phyloP scores from a whole-genome alignment of 2,329 filamentous ascomycete genomes.

The Didymellaceae sp. region DNA sequence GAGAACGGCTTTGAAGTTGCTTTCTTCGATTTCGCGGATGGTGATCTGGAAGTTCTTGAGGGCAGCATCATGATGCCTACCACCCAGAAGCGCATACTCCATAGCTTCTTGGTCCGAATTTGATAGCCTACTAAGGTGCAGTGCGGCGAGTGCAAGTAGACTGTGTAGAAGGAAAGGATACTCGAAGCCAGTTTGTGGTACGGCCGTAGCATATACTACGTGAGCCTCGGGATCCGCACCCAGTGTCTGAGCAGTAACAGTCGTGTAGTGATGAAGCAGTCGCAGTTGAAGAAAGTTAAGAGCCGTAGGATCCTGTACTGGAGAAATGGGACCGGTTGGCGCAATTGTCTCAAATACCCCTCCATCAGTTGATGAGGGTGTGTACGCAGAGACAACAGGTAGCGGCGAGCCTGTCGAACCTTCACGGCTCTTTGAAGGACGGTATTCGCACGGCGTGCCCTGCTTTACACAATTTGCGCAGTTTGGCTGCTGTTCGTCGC shows the following conservation, averaged over 20 bases:
- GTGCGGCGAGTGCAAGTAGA: constrained; percentile 52
- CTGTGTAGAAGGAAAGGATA: constrained; percentile 55
- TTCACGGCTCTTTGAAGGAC: constrained; percentile 21
- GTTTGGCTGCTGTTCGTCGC: constrained; percentile 40
- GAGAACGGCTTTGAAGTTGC: constrained; percentile 50
- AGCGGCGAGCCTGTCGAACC: constrained; percentile 25
- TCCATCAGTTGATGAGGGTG: constrained; percentile 25
- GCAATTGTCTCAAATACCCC: constrained; percentile 8
- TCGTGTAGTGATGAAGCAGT: constrained; percentile 43
- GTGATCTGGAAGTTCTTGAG: constrained; percentile 27
- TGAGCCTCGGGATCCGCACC: constrained; percentile 24
- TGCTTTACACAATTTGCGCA: constrained; percentile 44
- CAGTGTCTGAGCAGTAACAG: constrained; percentile 35
- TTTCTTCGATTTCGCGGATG: constrained; percentile 44
- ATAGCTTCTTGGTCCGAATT: constrained; percentile 1
- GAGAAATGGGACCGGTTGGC: not conserved
- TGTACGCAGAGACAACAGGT: constrained; percentile 9
- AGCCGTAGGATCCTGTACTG: constrained; percentile 3
- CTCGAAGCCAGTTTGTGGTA: constrained; percentile 49
- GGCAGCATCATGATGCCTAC: constrained; percentile 30
- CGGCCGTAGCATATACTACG: constrained; percentile 24
- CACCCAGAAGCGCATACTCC: constrained; percentile 28
- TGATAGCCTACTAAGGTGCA: constrained; percentile 52
- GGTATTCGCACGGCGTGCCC: constrained; percentile 38
- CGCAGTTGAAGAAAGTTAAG: constrained; percentile 36